Evolutionary conservation across 1,284 basidiomycete species (phyloP), one percentile per base, ranked within the genome.

Genomic region (Boletus austroedulis): DNA sequence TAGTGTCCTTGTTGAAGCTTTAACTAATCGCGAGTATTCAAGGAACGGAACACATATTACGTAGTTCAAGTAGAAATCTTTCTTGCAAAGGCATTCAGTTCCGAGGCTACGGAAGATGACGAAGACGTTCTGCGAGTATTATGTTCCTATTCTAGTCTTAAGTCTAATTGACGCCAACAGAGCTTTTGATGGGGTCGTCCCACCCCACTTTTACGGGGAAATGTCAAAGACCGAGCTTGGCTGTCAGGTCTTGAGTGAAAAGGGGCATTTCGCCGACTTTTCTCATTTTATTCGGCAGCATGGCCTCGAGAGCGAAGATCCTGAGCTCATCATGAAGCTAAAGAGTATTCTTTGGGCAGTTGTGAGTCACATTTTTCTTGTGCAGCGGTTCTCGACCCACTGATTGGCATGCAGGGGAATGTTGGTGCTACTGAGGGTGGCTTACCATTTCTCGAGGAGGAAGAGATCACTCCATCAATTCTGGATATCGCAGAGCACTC

Each of bases 281-380:
- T 88, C 92, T 0, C 88, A 94, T 61, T 92, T 95, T 64, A 92
- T 99, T 57, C 84, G 93, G 19, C 82, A 88, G 64, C 93, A 99
- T 73, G 91, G 89, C 19, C 78, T 89, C 59, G 95, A 98, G 73
- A 85, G 83, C 49, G 84, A 88, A 56, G 95, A 99, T 70, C 75
- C 83, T 23, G 90, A 92, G 47, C 78, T 97, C 31, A 89, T 98
- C 58, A 78, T 87, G 67, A 94, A 92, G 73, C 75, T 99, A 56
- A 99, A 99, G 76, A 97, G 94, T 69, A 91, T 95, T 12, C 78
- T 99, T 1, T 99, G 97, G 97, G 93, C 94, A 1, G 89, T 99
- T 58, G 95, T 96, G 71, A 67, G 92, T 81, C 19, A 17, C 57
- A 19, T 23, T 5, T 34, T 28, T 48, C 4, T 46, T 26, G 15